Evolutionary conservation across 2,329 filamentous ascomycete species (phyloP), one percentile per base, ranked within the genome.

Genomic region (Tolypocladium sp.): DNA sequence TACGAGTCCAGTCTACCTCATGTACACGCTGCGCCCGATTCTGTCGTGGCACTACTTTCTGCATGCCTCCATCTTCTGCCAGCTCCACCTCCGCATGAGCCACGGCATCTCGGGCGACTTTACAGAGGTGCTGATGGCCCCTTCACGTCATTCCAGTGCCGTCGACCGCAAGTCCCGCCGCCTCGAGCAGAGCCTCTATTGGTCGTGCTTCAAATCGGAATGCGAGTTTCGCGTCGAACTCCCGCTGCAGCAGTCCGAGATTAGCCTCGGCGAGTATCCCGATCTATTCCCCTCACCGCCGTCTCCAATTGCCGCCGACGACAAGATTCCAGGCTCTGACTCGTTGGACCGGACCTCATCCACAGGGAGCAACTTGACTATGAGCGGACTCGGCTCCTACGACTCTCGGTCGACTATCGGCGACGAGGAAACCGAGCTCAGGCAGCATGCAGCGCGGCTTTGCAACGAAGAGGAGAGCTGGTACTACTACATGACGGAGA

Each of bases 401-500:
- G 46, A 49, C 46, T 49, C 46, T 6, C 25, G 27, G 46, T 49
- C 46, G 25, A 30, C 25, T 6, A 20, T 25, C 8, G 46, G 25
- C 25, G 46, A 49, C 25, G 46, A 49, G 46, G 46, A 49, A 20
- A 9, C 46, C 25, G 46, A 49, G 46, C 46, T 49, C 25, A 27
- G 46, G 46, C 46, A 49, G 46, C 46, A 49, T 30, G 46, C 46
- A 25, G 46, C 46, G 15, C 46, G 46, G 6, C 46, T 49, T 4
- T 49, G 46, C 25, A 49, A 49, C 3, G 66, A 74, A 61, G 68
- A 74, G 53, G 66, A 73, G 57, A 73, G 71, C 58, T 77, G 76
- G 76, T 76, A 74, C 62, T 77, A 77, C 62, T 78, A 77, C 57
- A 67, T 76, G 8, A 74, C 76, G 1, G 76, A 78, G 58, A 73